phyloP scores from a whole-genome alignment of 768 basidiomycete genomes.

The Auriscalpium orientale region DNA sequence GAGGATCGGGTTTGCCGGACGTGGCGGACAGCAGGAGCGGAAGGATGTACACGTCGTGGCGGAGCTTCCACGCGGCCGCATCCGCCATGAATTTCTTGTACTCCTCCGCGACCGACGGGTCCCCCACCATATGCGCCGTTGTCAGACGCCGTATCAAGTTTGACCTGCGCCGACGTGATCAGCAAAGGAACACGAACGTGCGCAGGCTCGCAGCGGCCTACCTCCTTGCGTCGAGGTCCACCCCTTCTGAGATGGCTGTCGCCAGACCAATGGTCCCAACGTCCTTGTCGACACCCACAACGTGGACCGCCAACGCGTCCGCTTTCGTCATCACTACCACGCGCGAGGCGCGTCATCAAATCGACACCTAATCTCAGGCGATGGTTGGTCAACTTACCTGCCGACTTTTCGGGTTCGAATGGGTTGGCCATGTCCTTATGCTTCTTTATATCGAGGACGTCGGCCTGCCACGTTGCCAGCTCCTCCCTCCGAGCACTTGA shows the following conservation, averaged over 20 bases:
- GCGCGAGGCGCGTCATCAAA: not conserved
- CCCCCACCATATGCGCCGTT: not conserved
- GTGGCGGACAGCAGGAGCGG: not conserved
- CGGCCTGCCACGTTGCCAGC: not conserved
- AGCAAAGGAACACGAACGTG: too few species aligned
- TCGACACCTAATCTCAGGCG: not conserved
- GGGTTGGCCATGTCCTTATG: constrained; percentile 1
- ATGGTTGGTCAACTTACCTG: not conserved
- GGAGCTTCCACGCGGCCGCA: not conserved
- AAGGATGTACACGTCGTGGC: not conserved
- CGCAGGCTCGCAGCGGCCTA: not conserved
- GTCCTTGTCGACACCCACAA: not conserved
- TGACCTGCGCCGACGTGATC: too few species aligned
- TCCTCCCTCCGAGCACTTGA: not conserved
- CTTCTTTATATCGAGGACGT: not conserved
- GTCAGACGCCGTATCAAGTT: not conserved
- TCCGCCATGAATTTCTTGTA: not conserved
- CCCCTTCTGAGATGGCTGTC: not conserved
- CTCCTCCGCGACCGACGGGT: not conserved
- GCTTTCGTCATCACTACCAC: not conserved
- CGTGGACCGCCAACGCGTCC: not conserved
- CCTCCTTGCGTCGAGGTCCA: not conserved
- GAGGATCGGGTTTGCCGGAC: not conserved
- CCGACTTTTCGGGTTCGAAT: not conserved
- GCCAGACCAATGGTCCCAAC: not conserved